Evolutionary conservation across 345 rosid species (phyloP), one percentile per base, ranked within the genome.

Genomic region (Mercurialis annua): DNA sequence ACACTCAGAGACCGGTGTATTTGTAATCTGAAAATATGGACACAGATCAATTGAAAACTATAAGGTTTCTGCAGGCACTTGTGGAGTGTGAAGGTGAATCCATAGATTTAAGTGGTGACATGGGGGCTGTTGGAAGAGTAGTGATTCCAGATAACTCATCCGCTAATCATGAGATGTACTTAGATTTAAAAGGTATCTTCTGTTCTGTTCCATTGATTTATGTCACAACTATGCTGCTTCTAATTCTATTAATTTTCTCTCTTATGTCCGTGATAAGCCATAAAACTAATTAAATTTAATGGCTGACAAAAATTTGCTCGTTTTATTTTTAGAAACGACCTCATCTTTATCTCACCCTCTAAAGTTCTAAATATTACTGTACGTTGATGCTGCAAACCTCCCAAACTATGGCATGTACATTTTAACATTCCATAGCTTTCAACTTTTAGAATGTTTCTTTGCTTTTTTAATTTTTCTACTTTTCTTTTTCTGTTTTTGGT

Each of bases 31-130:
- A 4, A 38, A 17, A 16, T 12, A 18, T 34, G 18, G 18, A 40
- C 7, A 42, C 33, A 24, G 52, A 64, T 18, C 68, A 48, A 77
- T 48, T 58, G 33, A 54, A 62, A 24, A 59, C 21, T 61, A 60
- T 57, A 42, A 76, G 75, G 68, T 64, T 36, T 44, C 54, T 78
- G 82, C 87, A 94, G 99, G 99, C 88, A 5, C 95, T 91, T 43
- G 84, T 87, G 60, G 99, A 94, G 80, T 89, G 95, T 82, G 98
- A 92, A 81, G 98, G 97, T 57, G 97, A 92, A 61, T 86, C 97
- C 66, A 83, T 92, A 58, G 97, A 91, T 85, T 80, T 87, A 78
- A 91, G 97, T 72, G 99, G 99, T 38, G 97, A 94, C 78, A 74
- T 89, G 86, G 99, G 97, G 53, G 96, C 97, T 53, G 97, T 94